Evolutionary conservation across 352 stramenopile genomes (phyloP), one percentile per base, ranked within the genome.

Genomic region (Pythium oligandrum): DNA sequence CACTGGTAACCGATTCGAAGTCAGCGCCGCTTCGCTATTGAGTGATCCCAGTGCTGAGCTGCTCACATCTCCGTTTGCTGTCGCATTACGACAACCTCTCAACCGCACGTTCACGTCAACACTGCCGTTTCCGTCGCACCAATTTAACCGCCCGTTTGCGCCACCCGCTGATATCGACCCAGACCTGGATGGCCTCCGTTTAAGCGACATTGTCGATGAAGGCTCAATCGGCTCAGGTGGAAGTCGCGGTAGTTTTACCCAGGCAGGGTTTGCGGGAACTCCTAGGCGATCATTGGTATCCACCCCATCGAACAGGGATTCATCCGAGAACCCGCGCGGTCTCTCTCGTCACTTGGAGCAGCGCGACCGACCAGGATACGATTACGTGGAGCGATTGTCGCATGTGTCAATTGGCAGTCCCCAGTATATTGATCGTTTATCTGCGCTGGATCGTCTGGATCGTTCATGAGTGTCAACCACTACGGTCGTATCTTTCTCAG

Each of bases 1-100:
- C 8, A 43, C 5, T 4, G 47, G 43, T 7, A 9, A 59, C 45
- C 44, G 45, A 1, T 49, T 44, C n/a, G 60, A 67, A 1, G 17
- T 40, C 40, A 30, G 32, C 30, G 12, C 33, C 5, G 40, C 50
- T 8, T 2, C 12, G 7, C 11, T 35, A 12, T 33, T 68, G 44
- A 50, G n/a, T 31, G 61, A 68, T 48, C 61, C 61, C 3, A 68
- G 54, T 42, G 61, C 61, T 4, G 61, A 68, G 37, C 43, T 68
- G 0, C 51, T 68, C 26, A 53, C 61, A 38, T 63, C 61, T 12
- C 55, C 61, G 30, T 68, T 54, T 48, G 61, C 54, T 47, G 47
- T 39, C 1, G 55, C 55, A 10, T 31, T 68, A 32, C 61, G 61
- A n/a, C 61, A 68, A 40, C 55, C 61, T 4, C 43, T 56, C 33